A percentile compares a stretch with the other conserved stretches of the same genome.
These are phyloP conservation scores for Taiozyma sp. DNA, from an alignment of 1,139 yeast genomes.

Conservation along the genomic window DNA sequence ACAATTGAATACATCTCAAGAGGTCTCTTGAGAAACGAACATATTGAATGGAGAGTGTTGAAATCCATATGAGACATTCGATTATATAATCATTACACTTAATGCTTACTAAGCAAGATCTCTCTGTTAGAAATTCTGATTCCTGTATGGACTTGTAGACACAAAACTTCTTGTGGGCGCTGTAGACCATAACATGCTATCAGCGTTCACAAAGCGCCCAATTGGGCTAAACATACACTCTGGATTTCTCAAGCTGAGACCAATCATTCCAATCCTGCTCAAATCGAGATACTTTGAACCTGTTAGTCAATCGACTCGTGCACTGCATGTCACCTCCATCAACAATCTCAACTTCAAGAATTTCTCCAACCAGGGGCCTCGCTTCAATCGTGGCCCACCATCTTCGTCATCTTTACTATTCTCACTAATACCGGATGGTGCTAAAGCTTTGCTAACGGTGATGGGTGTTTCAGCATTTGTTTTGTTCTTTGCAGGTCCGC, in stretches of 20 bases:
- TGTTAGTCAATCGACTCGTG: neutral
- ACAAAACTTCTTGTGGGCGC: neutral
- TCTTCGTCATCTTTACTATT: conserved; percentile 7
- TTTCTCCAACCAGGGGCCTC: conserved; percentile 4
- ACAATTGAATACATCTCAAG: too few species aligned
- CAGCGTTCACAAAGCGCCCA: neutral
- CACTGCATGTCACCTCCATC: neutral
- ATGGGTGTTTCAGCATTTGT: conserved; percentile 27
- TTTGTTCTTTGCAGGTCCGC: conserved; percentile 32
- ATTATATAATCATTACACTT: neutral
- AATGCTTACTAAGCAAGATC: neutral
- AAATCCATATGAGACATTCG: neutral
- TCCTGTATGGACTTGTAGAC: neutral
- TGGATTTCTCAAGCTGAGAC: neutral
- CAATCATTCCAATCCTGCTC: neutral
- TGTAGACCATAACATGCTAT: neutral
- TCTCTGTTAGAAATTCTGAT: neutral
- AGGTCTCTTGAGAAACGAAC: too few species aligned
- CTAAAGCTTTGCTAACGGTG: conserved; percentile 24
- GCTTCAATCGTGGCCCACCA: conserved; percentile 14
- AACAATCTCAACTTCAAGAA: neutral
- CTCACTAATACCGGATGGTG: conserved; percentile 26
- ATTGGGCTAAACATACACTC: neutral
- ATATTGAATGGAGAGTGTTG: too few species aligned
- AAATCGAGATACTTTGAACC: neutral